A percentile compares a stretch with the other conserved stretches of the same genome.
Conservation (phyloP, 768 basidiomycete genomes). For the Mycena amicta region DNA sequence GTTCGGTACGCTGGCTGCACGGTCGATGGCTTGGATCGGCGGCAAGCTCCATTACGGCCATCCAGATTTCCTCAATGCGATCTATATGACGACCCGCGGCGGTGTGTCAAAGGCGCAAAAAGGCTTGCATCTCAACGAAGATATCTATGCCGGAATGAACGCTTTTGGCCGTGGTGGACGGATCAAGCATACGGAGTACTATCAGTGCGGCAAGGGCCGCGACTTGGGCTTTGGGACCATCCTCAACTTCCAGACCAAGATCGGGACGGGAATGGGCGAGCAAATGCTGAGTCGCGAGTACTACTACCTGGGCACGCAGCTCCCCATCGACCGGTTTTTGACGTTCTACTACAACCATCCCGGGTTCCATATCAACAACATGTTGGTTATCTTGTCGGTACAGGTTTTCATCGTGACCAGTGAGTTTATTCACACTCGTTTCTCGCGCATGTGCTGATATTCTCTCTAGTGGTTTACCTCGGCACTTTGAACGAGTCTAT, state of each 20-base stretch:
- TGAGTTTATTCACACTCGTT: conserved; percentile 53
- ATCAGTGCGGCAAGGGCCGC: conserved; percentile 97
- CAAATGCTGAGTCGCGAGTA: conserved; percentile 99
- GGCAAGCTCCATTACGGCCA: conserved; percentile 99
- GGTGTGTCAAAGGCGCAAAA: conserved; percentile 99
- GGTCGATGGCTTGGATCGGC: conserved; percentile 95
- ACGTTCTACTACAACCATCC: conserved; percentile 99
- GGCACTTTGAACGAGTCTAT: conserved; percentile 88
- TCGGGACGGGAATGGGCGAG: conserved; percentile 99
- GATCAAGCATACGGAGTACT: conserved; percentile 99
- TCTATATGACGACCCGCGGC: conserved; percentile 98
- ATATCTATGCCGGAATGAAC: conserved; percentile 99
- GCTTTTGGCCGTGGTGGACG: conserved; percentile 95
- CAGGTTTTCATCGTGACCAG: conserved; percentile 93
- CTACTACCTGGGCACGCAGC: conserved; percentile 96
- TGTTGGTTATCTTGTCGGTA: conserved; percentile 95
- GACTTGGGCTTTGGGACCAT: conserved; percentile 99
- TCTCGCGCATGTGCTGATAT: conserved; percentile 4
- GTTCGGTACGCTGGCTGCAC: conserved; percentile 96
- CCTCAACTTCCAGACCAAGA: conserved; percentile 99
- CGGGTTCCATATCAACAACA: conserved; percentile 99
- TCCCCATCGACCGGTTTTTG: conserved; percentile 97
- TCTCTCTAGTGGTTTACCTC: conserved; percentile 81
- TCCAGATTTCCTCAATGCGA: conserved; percentile 96
- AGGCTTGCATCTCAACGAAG: conserved; percentile 98